A percentile compares a stretch with the other conserved stretches of the same genome.
phyloP scores from a whole-genome alignment of 2,329 filamentous ascomycete genomes.

The Neurospora crassa region DNA sequence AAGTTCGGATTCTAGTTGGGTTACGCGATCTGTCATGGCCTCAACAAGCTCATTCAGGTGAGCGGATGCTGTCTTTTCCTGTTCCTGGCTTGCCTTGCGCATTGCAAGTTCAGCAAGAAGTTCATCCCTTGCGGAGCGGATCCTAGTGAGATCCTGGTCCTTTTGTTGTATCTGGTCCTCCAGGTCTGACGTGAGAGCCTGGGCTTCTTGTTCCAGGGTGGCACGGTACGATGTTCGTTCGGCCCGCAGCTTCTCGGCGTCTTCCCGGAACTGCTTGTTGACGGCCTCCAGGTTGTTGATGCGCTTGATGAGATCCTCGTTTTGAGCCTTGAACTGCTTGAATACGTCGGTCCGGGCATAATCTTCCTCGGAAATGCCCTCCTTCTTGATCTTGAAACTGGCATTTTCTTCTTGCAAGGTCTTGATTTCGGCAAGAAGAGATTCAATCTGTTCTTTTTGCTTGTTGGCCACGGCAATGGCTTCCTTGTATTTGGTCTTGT shows the following conservation, averaged over 20 bases:
- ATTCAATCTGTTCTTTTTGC: constrained; percentile 80
- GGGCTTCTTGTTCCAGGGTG: constrained; percentile 73
- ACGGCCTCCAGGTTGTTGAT: constrained; percentile 86
- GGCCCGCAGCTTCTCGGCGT: constrained; percentile 73
- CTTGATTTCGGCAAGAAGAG: constrained; percentile 68
- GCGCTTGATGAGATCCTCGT: constrained; percentile 85
- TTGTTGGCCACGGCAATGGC: constrained; percentile 66
- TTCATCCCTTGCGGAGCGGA: constrained; percentile 78
- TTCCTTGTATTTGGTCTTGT: constrained; percentile 70
- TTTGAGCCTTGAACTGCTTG: constrained; percentile 80
- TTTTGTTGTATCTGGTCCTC: constrained; percentile 73
- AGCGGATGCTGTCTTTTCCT: constrained; percentile 57
- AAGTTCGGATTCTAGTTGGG: constrained; percentile 72
- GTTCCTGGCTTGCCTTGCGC: constrained; percentile 69
- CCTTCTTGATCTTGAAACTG: constrained; percentile 55
- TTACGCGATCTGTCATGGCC: constrained; percentile 72
- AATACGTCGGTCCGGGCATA: constrained; percentile 89
- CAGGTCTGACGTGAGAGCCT: constrained; percentile 62
- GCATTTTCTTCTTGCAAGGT: constrained; percentile 70
- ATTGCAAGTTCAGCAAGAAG: constrained; percentile 71
- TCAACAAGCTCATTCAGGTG: constrained; percentile 73
- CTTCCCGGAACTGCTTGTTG: constrained; percentile 75
- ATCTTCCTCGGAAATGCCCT: constrained; percentile 79
- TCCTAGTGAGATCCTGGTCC: constrained; percentile 77
- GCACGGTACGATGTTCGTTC: constrained; percentile 76